Percentiles rank a stretch among this genome's conserved stretches.
Conservation (phyloP, 192 early-diverging fungal genomes). For the Dimargaris verticillata region DNA sequence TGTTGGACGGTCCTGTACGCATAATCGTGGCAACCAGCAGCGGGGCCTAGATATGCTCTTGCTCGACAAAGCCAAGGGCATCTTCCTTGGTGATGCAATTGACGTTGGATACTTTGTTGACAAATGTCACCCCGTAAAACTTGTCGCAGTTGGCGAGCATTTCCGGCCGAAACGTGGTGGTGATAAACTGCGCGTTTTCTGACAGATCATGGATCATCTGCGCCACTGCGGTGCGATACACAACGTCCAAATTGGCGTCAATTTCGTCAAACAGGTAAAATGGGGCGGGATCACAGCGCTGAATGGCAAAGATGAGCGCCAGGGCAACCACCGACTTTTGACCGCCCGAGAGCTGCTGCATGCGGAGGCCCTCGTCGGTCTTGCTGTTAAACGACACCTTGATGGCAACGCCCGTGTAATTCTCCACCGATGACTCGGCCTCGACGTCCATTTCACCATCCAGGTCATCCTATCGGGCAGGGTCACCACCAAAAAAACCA, state of each 20-base stretch:
- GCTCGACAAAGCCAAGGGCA: conserved; percentile 49
- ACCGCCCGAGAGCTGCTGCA: conserved; percentile 93
- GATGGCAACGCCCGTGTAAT: conserved; percentile 83
- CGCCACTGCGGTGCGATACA: conserved; percentile 86
- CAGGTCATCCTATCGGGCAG: conserved; percentile 23
- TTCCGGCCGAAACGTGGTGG: conserved; percentile 96
- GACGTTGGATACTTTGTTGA: conserved; percentile 83
- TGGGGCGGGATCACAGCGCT: conserved; percentile 93
- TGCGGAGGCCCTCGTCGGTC: conserved; percentile 67
- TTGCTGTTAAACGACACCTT: conserved; percentile 88
- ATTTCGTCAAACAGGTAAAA: conserved; percentile 99
- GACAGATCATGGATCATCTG: conserved; percentile 84
- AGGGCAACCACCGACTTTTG: conserved; percentile 97
- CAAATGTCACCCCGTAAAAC: conserved; percentile 96
- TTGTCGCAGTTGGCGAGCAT: conserved; percentile 80
- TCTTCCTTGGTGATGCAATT: conserved; percentile 53
- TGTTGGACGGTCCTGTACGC: too few relatives aligned
- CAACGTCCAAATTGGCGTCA: conserved; percentile 92
- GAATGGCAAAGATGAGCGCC: conserved; percentile 95
- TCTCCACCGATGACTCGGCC: too few relatives aligned
- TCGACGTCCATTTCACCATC: conserved; percentile 13
- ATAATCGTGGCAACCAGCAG: too few relatives aligned
- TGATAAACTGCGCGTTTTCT: conserved; percentile 83
- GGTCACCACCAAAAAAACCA: conserved; percentile 25
- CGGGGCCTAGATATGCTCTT: conserved; percentile 13